phyloP scores from a whole-genome alignment of 192 early-diverging fungal species.

The Backusella tuberculispora region DNA sequence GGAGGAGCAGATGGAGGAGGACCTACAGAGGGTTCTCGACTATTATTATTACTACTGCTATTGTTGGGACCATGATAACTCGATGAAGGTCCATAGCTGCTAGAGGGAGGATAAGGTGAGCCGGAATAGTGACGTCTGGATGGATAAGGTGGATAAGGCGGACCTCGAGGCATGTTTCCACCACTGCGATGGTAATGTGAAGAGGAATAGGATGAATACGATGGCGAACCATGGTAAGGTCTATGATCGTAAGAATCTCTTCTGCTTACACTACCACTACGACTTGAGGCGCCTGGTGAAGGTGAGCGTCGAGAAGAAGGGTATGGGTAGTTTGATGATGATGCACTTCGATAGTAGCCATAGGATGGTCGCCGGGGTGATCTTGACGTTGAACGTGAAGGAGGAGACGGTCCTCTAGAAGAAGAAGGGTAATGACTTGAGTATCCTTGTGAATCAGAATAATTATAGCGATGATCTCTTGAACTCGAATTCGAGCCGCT shows the following conservation, averaged over 20 bases:
- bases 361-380: conserved; percentile 25
- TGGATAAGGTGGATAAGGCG: conserved; percentile 15
- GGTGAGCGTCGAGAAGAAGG: conserved; percentile 29
- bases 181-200: neutral
- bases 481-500: neutral
- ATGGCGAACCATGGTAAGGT: neutral
- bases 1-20: neutral
- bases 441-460: conserved; percentile 51
- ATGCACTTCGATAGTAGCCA: conserved; percentile 19
- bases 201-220: neutral
- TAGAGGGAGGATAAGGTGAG: neutral
- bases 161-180: neutral
- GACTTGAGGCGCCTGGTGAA: conserved; percentile 10
- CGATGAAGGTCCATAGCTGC: neutral
- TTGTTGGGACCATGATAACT: neutral
- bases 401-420: neutral
- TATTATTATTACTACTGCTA: neutral
- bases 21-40: neutral
- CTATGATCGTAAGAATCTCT: conserved; percentile 35
- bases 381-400: neutral
- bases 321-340: conserved; percentile 16
- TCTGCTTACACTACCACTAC: conserved; percentile 15
- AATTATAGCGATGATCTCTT: conserved; percentile 38
- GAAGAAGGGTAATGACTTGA: conserved; percentile 18
- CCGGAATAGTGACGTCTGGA: conserved; percentile 26